Base-by-base conservation (phyloP, 805 yeast genomes). In the Vanderwaltozyma tropicalis region DNA sequence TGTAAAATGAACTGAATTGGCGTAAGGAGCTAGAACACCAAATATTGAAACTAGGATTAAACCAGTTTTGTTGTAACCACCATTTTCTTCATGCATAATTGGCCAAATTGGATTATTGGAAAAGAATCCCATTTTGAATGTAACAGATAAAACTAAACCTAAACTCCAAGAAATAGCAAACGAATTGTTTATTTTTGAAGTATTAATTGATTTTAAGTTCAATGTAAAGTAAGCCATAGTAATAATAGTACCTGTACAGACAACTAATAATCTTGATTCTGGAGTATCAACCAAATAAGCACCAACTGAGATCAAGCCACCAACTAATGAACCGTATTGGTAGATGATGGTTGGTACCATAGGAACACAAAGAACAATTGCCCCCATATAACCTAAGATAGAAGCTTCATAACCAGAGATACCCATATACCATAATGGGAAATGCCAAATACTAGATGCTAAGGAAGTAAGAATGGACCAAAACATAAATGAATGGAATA, bases 371-470 rank as follows among this genome's bases (percentile, higher is more conserved):
- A 81, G 61, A 2, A 82, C 29, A 12, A 78, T 41, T 1, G 95
- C 86, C 3, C 82, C 69, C 10, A 76, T 38, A 28, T 78, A 64
- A 17, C 76, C 63, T 6, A 75, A 53, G 33, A 85, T 67, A 3
- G 77, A 71, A 0, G 81, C 81, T 62, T 92, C 98, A 57, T 83
- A 88, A 4, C 98, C 98, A 2, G 95, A 82, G 32, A 92, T 80
- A 6, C 96, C 97, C 96, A 92, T 87, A 55, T 82, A 74, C 98
- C 98, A 92, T 44, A 92, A 67, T 10, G 98, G 98, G 69, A 92
- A 92, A 64, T 84, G 85, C 98, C 98, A 92, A 35, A 92, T 78
- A 53, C 92, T 78, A 40, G 92, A 71, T 31, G 86, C 80, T 41
- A 92, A 66, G 0, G 95, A 75, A 3, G 97, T 82, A 31, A 76